Percentiles rank a stretch among this genome's conserved stretches.
Conservation (phyloP, 208 protist species). For the Acanthamoeba lenticulata region DNA sequence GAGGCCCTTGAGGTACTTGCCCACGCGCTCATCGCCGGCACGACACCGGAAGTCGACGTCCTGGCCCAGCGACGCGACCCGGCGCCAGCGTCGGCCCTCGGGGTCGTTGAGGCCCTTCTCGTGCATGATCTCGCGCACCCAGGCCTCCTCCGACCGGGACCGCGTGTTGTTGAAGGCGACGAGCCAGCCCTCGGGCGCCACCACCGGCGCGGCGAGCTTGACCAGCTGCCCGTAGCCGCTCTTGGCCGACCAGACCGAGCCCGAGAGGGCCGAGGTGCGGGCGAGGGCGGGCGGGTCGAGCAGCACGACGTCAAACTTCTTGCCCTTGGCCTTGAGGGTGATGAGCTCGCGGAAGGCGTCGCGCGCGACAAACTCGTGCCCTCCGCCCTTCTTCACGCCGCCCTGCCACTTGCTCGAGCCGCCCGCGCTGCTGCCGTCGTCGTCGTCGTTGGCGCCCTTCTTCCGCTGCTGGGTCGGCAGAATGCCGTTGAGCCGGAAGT, state of each 20-base stretch:
- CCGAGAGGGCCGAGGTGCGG: background rate
- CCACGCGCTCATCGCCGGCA: background rate
- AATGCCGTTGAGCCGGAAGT: slow-evolving; percentile 32
- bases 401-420: background rate
- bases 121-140: background rate
- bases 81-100: background rate
- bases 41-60: background rate
- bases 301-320: background rate
- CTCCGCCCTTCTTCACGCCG: background rate
- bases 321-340: background rate
- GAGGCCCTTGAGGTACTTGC: slow-evolving; percentile 37
- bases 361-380: background rate
- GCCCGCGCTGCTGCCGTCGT: background rate
- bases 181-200: background rate
- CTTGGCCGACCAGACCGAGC: background rate
- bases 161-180: slow-evolving; percentile 12
- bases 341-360: background rate
- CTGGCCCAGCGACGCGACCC: background rate
- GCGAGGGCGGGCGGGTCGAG: background rate
- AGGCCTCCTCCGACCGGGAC: background rate
- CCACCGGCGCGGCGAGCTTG: background rate
- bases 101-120: background rate
- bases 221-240: slow-evolving; percentile 7
- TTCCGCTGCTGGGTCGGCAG: background rate
- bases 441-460: background rate